Conservation (phyloP, 75 land plant species). For the Picea glauca region DNA sequence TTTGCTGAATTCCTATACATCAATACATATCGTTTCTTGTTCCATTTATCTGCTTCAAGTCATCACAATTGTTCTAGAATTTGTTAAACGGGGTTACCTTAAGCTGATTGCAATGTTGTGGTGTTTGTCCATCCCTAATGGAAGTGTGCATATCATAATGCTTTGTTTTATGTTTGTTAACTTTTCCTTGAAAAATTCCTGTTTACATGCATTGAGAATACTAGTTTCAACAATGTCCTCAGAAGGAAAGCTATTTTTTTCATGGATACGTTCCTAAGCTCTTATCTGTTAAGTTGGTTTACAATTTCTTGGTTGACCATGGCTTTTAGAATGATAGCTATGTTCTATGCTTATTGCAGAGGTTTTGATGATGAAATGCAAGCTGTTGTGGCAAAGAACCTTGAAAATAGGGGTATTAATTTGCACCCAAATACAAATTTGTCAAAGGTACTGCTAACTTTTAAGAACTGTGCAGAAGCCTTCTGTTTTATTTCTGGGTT, state of each 20-base stretch:
- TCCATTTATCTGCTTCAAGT: no score
- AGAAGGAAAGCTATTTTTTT: no score
- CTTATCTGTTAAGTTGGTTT: conserved; percentile 2
- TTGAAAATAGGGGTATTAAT: conserved; percentile 83
- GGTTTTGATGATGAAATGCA: conserved; percentile 99
- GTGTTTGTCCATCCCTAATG: background rate
- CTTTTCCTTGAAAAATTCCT: no score
- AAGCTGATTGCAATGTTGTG: background rate
- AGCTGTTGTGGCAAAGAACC: conserved; percentile 77
- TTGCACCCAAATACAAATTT: conserved; percentile 68
- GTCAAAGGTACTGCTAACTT: conserved; percentile 49
- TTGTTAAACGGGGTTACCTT: background rate
- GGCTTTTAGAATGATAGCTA: background rate
- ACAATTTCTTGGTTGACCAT: background rate
- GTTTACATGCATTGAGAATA: no score
- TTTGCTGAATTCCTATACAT: no score
- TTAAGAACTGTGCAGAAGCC: background rate
- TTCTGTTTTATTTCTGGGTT: background rate
- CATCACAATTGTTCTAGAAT: background rate
- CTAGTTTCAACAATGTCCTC: no score
- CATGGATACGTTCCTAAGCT: background rate
- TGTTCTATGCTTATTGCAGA: conserved; percentile 34
- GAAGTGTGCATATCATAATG: background rate
- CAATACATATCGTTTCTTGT: no score
- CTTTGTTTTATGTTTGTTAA: background rate